Evolutionary conservation across 768 basidiomycete species (phyloP).

Genomic region (Plicaturopsis crispa): DNA sequence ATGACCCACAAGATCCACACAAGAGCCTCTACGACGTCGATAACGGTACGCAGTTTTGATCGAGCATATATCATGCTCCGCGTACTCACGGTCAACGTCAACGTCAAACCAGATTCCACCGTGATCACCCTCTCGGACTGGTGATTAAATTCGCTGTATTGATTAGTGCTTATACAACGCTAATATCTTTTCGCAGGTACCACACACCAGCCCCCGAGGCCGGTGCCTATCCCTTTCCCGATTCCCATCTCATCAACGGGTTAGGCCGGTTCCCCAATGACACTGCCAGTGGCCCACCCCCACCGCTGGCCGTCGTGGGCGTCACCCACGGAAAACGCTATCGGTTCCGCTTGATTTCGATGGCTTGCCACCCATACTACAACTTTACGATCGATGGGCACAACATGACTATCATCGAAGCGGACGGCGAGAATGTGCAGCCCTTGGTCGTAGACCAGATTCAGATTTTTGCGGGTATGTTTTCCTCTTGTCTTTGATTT

Average conservation of each 20-base stretch:
- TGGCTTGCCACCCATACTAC: slow-evolving; percentile 21
- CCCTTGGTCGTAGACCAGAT: slow-evolving; percentile 32
- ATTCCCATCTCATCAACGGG: slow-evolving; percentile 39
- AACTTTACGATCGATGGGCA: slow-evolving; percentile 27
- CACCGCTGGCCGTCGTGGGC: slow-evolving; percentile 28
- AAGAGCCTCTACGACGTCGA: slow-evolving; percentile 35
- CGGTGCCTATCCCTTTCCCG: slow-evolving; percentile 9
- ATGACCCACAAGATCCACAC: slow-evolving; percentile 38
- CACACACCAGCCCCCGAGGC: slow-evolving; percentile 15
- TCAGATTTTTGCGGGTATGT: slow-evolving; percentile 34
- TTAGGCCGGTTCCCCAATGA: slow-evolving; percentile 28
- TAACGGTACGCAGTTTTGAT: slow-evolving; percentile 23
- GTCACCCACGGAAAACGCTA: slow-evolving; percentile 32
- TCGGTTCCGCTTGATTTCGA: slow-evolving; percentile 29
- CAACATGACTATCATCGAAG: slow-evolving; percentile 34
- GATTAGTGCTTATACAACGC: neutral
- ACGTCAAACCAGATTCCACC: slow-evolving; percentile 24
- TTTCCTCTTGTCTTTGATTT: too few relatives aligned
- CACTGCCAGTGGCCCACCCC: slow-evolving; percentile 21
- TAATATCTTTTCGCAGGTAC: slow-evolving; percentile 12
- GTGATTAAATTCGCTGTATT: slow-evolving; percentile 18
- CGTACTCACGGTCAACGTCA: slow-evolving; percentile 1
- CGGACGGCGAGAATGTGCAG: slow-evolving; percentile 26
- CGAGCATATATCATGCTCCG: neutral
- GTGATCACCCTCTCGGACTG: slow-evolving; percentile 38